These are phyloP conservation scores for Pseudocercospora musae DNA, from an alignment of 2,329 filamentous ascomycete species.

Conservation along the genomic window DNA sequence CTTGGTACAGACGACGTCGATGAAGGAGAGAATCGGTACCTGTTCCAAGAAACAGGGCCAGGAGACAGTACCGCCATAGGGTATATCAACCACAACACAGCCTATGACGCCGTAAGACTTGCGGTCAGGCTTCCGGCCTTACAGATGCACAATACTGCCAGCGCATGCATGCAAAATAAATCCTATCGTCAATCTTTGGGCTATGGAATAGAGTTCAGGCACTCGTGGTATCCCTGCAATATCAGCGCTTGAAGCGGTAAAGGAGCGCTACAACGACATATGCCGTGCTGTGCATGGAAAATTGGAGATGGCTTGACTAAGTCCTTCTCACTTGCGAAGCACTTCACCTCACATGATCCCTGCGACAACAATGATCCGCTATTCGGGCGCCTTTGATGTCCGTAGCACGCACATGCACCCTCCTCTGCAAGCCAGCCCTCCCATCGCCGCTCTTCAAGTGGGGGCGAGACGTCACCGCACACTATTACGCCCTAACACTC, in stretches of 20 bases:
- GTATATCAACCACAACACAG: not conserved
- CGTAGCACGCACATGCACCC: not conserved
- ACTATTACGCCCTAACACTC: not conserved
- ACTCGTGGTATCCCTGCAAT: not conserved
- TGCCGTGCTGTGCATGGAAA: not conserved
- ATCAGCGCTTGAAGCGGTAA: constrained; percentile 1
- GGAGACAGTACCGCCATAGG: not conserved
- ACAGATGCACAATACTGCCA: not conserved
- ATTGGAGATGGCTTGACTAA: not conserved
- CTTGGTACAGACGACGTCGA: not conserved
- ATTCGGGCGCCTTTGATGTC: no score
- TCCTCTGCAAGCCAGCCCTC: not conserved
- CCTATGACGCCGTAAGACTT: not conserved
- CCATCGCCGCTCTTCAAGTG: not conserved
- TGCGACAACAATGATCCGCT: not conserved
- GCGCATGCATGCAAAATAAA: constrained; percentile 1
- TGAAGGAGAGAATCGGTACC: not conserved
- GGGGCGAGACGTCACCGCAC: not conserved
- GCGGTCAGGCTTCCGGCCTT: not conserved
- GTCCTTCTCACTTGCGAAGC: not conserved
- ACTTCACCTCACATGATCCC: not conserved
- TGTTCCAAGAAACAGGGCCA: not conserved
- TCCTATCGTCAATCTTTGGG: not conserved
- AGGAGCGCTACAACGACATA: not conserved
- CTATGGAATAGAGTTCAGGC: not conserved